Percentiles rank a stretch among this genome's conserved stretches.
Evolutionary conservation across 129 eudicot species (phyloP).

Genomic region (Flaveria bidentis): DNA sequence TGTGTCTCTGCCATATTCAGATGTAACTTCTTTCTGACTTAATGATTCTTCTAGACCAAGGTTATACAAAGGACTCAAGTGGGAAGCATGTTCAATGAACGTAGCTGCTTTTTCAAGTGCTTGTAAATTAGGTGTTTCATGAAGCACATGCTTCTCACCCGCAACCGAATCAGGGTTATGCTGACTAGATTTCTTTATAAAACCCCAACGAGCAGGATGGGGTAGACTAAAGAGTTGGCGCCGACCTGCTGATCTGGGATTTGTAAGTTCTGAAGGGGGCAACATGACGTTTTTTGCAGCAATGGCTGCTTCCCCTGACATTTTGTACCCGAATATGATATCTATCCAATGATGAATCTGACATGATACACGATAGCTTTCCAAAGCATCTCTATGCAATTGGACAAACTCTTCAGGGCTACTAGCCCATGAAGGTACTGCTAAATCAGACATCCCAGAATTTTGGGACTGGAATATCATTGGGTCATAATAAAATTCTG

Average conservation of each 20-base stretch:
- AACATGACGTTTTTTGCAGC: conserved; percentile 92
- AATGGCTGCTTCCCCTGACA: conserved; percentile 90
- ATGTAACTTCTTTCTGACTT: conserved; percentile 22
- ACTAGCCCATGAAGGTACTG: conserved; percentile 90
- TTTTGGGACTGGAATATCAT: conserved; percentile 67
- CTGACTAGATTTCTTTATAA: conserved; percentile 29
- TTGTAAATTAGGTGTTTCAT: conserved; percentile 44
- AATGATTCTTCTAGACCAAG: conserved; percentile 22
- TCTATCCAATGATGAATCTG: conserved; percentile 93
- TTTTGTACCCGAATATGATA: conserved; percentile 90
- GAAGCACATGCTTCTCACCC: conserved; percentile 32
- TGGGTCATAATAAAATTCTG: conserved; percentile 91
- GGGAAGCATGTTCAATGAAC: conserved; percentile 75
- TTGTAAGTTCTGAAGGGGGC: conserved; percentile 65
- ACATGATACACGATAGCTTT: conserved; percentile 71
- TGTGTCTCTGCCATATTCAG: conserved; percentile 28
- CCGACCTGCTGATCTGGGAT: conserved; percentile 70
- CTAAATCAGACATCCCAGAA: conserved; percentile 86
- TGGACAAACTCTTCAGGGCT: conserved; percentile 78
- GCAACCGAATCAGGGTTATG: conserved; percentile 23
- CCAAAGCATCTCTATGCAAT: conserved; percentile 85
- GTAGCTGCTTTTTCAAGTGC: conserved; percentile 71
- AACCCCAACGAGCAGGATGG: conserved; percentile 75
- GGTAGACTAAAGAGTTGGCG: conserved; percentile 89
- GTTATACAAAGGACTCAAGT: conserved; percentile 64